Conservation (phyloP, 2,329 filamentous ascomycete genomes). For the Fusarium sterilihyphosum region DNA sequence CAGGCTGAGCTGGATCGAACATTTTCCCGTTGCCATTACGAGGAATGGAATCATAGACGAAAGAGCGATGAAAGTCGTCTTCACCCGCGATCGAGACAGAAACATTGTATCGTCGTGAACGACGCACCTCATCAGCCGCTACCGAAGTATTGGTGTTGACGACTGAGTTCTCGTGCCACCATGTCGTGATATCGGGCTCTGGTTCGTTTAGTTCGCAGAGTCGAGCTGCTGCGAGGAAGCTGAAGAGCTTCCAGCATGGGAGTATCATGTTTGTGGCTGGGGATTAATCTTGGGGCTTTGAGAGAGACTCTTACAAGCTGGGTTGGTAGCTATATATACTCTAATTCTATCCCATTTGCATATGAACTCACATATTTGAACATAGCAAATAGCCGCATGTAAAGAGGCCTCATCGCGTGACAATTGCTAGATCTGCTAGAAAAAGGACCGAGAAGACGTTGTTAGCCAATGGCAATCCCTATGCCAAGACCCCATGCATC, state of each 20-base stretch:
- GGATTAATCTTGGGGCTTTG: accelerated
- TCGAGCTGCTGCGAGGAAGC: neutral
- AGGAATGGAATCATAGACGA: neutral
- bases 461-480: accelerated
- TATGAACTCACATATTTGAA: neutral
- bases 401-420: neutral
- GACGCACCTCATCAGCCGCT: neutral
- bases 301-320: accelerated
- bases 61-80: neutral
- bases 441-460: neutral
- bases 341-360: accelerated
- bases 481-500: neutral
- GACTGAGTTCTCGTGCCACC: neutral
- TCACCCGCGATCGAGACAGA: neutral
- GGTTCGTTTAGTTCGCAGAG: neutral
- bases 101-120: neutral
- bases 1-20: neutral
- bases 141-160: neutral
- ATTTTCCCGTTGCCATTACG: neutral
- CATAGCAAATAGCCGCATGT: neutral
- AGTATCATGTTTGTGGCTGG: accelerated
- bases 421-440: too few species aligned
- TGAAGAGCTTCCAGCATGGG: neutral
- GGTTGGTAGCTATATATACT: neutral
- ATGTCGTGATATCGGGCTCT: neutral